These are phyloP conservation scores for Stachybotrys elegans DNA, from an alignment of 2,329 filamentous ascomycete genomes.

Conservation along the genomic window DNA sequence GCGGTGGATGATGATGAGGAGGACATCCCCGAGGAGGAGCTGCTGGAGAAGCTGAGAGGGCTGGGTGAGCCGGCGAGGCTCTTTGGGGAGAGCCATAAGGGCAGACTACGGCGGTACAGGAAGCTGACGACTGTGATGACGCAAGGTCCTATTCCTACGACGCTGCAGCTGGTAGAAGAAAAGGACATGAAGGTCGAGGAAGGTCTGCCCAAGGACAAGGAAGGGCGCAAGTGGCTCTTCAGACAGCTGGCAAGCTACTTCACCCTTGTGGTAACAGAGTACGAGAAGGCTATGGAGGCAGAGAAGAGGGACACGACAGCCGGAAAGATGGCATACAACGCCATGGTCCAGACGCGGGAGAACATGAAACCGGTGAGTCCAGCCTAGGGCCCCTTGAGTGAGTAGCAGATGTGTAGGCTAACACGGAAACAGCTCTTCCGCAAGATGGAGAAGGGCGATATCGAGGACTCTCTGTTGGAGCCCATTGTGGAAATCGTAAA, in stretches of 20 bases:
- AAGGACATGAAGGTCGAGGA: conserved; percentile 80
- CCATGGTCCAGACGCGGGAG: conserved; percentile 81
- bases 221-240: conserved; percentile 67
- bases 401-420: too few relatives aligned
- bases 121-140: conserved; percentile 58
- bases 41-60: conserved; percentile 62
- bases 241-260: conserved; percentile 93
- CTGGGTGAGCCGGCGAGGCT: conserved; percentile 68
- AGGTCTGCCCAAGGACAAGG: conserved; percentile 56
- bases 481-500: conserved; percentile 89
- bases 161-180: conserved; percentile 72
- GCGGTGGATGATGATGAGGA: conserved; percentile 44
- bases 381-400: not conserved
- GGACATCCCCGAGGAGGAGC: conserved; percentile 66
- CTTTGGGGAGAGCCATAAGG: conserved; percentile 76
- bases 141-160: conserved; percentile 82
- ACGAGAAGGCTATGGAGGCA: conserved; percentile 72
- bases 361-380: conserved; percentile 70
- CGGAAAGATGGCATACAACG: conserved; percentile 74
- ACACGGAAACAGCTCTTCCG: conserved; percentile 77
- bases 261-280: conserved; percentile 88
- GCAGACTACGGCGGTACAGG: conserved; percentile 65
- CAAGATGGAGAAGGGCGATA: conserved; percentile 75
- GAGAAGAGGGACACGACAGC: conserved; percentile 61
- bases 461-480: conserved; percentile 73